Percentiles rank a stretch among this genome's conserved stretches.
These are phyloP conservation scores for Chlorella ohadii DNA, from an alignment of 139 green algal genomes.

Conservation along the genomic window DNA sequence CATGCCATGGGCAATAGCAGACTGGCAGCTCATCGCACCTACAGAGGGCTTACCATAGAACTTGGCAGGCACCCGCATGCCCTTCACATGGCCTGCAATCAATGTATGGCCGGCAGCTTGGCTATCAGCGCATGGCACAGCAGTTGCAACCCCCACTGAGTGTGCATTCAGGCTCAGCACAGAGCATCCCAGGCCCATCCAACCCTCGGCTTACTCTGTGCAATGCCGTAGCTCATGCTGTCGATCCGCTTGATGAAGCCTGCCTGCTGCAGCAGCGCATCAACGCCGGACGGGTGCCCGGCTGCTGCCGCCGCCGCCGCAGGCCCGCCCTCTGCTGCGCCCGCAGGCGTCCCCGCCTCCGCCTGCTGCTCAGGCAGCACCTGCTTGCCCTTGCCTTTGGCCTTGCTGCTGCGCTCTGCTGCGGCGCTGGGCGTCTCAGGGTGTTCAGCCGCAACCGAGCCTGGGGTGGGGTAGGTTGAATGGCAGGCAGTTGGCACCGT, in stretches of 20 bases:
- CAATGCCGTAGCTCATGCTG: not conserved
- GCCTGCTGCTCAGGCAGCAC: not conserved
- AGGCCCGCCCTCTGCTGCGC: not conserved
- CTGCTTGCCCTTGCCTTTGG: not conserved
- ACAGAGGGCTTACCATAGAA: slow-evolving; percentile 18
- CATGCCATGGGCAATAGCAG: too few relatives aligned
- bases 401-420: not conserved
- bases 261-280: not conserved
- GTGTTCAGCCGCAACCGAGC: not conserved
- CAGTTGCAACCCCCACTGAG: too few relatives aligned
- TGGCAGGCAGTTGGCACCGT: not conserved
- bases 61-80: slow-evolving; percentile 43
- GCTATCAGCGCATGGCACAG: too few relatives aligned
- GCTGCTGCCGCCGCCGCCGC: not conserved
- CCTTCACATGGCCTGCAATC: slow-evolving; percentile 30
- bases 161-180: not conserved
- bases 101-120: too few relatives aligned
- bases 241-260: not conserved
- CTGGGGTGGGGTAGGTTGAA: not conserved
- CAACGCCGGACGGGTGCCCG: not conserved
- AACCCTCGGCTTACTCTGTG: not conserved
- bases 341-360: not conserved
- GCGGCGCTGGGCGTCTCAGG: not conserved
- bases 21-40: too few relatives aligned
- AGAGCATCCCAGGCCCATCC: not conserved